Evolutionary conservation across 2,329 filamentous ascomycete genomes (phyloP), one percentile per base, ranked within the genome.

Genomic region (Teratosphaeria epicoccoides): DNA sequence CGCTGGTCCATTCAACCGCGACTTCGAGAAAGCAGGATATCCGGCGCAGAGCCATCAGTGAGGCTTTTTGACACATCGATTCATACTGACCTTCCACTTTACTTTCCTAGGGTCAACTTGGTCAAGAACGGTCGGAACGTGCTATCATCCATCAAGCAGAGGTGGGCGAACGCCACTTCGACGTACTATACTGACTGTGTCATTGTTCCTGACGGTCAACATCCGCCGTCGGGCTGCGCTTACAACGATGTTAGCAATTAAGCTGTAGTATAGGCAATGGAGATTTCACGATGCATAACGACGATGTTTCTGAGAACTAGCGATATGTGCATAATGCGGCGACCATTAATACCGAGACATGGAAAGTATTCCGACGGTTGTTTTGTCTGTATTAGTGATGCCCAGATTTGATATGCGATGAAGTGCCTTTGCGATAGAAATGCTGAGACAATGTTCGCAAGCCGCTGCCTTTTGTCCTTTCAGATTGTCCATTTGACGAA

Each of bases 151-250:
- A 63, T 68, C 44, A 33, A 43, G 26, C 17, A 43, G 6, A 22
- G 24, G 9, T 57, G 52, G 52, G 52, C 47, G 26, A 44, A 50
- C 28, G 33, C n/a, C 4, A 25, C 11, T 23, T 33, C 10, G 43
- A 50, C 49, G 14, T 66, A 66, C 59, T 68, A 68, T 59, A 60
- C 56, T 47, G 52, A 62, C 49, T 57, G 57, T 26, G 61, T 65
- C 6, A 51, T 57, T 29, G 64, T 68, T 49, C 63, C 65, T 22
- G 66, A 68, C 29, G 66, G 65, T 1, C 59, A 65, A 49, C 58
- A 66, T 52, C 64, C 63, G n/a, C 64, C 65, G 7, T 47, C 52
- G 40, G 64, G 63, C 20, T 66, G 61, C 33, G 55, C 53, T 48
- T 44, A 50, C 43, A 58, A 57, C 53, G 46, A 48, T 22, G 47